These are phyloP conservation scores for Entomortierella beljakovae DNA, from an alignment of 192 early-diverging fungal genomes.

Conservation along the genomic window DNA sequence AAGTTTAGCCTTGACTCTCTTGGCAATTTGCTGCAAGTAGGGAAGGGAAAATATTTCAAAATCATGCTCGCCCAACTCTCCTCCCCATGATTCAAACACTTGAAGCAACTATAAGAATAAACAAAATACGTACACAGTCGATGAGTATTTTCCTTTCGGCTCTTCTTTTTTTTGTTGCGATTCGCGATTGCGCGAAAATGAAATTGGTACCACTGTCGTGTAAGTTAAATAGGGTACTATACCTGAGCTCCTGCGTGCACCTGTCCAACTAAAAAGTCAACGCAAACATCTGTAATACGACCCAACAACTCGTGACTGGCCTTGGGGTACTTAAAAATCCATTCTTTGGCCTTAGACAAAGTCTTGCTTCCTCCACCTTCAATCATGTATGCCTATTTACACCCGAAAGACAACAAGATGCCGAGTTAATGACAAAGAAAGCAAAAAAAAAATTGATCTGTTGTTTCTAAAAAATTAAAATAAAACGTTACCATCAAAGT, in stretches of 20 bases:
- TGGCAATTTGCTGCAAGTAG: conserved; percentile 87
- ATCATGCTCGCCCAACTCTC: conserved; percentile 85
- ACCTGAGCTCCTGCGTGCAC: conserved; percentile 96
- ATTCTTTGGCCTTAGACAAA: conserved; percentile 89
- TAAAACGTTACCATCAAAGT: conserved; percentile 78
- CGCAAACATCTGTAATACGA: conserved; percentile 84
- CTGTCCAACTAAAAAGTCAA: conserved; percentile 92
- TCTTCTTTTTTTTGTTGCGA: not conserved
- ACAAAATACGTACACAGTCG: not conserved
- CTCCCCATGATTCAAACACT: conserved; percentile 98
- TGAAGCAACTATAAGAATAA: conserved; percentile 82
- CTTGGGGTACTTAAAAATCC: conserved; percentile 85
- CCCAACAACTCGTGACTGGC: conserved; percentile 82
- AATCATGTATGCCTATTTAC: conserved; percentile 89
- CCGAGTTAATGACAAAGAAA: no score
- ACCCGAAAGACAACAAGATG: not conserved
- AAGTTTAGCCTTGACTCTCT: conserved; percentile 74
- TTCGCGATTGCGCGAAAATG: not conserved
- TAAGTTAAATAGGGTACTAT: not conserved
- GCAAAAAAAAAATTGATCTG: not conserved
- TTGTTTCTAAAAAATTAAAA: not conserved
- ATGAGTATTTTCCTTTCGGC: not conserved
- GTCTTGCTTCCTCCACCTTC: conserved; percentile 97
- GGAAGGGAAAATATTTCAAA: conserved; percentile 91
- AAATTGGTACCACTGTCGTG: not conserved